Evolutionary conservation across 495 filamentous ascomycete species (phyloP).

Genomic region (Penicillium longicatenatum): DNA sequence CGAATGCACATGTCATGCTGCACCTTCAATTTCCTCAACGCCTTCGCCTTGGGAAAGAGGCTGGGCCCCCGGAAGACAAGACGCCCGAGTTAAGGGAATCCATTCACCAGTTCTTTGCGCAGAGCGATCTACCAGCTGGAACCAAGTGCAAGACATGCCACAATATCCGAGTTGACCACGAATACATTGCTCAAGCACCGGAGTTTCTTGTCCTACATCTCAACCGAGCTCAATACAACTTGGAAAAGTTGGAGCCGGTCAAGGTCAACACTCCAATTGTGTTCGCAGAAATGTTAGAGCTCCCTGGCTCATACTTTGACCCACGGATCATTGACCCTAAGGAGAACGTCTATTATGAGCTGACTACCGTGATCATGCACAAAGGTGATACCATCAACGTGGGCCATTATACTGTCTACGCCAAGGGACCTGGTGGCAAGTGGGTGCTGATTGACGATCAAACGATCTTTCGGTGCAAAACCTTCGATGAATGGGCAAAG

Average conservation of each 20-base stretch:
- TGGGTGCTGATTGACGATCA: constrained; percentile 36
- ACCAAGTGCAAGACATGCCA: neutral
- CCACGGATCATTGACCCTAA: neutral
- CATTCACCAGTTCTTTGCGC: too few species aligned
- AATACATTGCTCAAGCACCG: constrained; percentile 2
- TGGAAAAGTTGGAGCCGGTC: too few species aligned
- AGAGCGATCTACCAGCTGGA: too few species aligned
- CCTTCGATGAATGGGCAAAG: neutral
- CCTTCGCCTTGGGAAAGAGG: too few species aligned
- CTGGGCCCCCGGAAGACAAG: too few species aligned
- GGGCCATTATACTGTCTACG: constrained; percentile 35
- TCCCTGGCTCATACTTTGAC: constrained; percentile 9
- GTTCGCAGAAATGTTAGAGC: neutral
- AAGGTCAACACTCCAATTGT: constrained; percentile 4
- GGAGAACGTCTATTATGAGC: constrained; percentile 24
- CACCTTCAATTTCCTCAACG: neutral
- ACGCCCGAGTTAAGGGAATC: too few species aligned
- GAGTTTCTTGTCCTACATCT: constrained; percentile 20
- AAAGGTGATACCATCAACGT: neutral
- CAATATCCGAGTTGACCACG: neutral
- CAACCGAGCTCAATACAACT: constrained; percentile 16
- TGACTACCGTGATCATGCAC: constrained; percentile 34
- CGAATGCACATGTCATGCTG: neutral
- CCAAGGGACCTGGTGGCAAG: constrained; percentile 20
- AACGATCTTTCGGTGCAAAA: neutral